phyloP scores from a whole-genome alignment of 768 basidiomycete species.

The Lactarius tabidus region DNA sequence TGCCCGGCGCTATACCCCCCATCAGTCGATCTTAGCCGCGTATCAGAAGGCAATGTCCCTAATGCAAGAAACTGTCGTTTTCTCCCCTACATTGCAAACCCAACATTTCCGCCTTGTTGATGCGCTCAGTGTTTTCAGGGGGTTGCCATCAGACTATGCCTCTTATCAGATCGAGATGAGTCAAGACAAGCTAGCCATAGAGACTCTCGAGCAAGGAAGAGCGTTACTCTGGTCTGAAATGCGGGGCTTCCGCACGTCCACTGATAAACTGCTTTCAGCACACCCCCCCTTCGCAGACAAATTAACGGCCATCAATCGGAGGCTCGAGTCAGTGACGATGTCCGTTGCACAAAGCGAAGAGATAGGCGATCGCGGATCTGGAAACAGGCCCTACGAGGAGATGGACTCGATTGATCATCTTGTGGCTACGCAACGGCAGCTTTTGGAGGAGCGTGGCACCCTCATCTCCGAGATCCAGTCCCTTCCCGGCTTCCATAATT shows the following conservation, averaged over 20 bases:
- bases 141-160: neutral
- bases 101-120: neutral
- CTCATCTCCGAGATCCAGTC: neutral
- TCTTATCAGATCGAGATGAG: neutral
- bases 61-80: no score
- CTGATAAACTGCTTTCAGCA: neutral
- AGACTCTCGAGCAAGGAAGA: constrained; percentile 8
- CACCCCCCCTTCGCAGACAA: neutral
- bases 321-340: neutral
- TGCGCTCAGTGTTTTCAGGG: no score
- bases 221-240: no score
- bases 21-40: no score
- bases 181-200: neutral
- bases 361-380: neutral
- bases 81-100: no score
- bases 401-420: neutral
- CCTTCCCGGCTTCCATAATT: neutral
- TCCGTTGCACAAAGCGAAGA: neutral
- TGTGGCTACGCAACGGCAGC: neutral
- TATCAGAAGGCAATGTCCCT: no score
- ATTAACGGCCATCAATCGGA: no score
- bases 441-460: neutral
- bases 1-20: neutral
- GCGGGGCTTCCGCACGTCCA: neutral
- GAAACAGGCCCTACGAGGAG: neutral